These are phyloP conservation scores for Xylaria grammica DNA, from an alignment of 495 filamentous ascomycete species.

Conservation along the genomic window DNA sequence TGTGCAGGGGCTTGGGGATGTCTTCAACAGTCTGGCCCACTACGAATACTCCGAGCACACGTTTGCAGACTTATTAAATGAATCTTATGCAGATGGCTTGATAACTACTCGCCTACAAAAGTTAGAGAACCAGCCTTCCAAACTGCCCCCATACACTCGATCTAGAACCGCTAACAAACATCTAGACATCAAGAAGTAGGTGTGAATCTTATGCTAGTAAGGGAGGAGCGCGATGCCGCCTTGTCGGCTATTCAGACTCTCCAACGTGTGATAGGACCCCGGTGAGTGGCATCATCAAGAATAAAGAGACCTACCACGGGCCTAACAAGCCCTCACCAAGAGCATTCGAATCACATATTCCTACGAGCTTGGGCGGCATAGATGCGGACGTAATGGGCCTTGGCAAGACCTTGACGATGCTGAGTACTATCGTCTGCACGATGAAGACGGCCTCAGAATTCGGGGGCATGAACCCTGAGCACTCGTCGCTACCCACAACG, in stretches of 20 bases:
- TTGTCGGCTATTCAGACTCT: neutral
- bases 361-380: neutral
- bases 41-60: no score
- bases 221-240: neutral
- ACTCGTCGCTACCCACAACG: neutral
- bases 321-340: neutral
- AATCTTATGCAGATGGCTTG: slow-evolving; percentile 3
- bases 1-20: no score
- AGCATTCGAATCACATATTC: neutral
- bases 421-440: neutral
- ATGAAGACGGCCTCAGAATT: neutral
- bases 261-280: neutral
- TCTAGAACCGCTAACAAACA: slow-evolving; percentile 1
- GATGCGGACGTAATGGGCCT: slow-evolving; percentile 8
- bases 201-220: neutral
- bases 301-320: neutral
- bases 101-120: slow-evolving; percentile 4
- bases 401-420: slow-evolving; percentile 12
- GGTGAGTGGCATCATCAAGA: neutral
- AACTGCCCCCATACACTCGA: no score
- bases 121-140: neutral
- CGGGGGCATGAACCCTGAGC: no score
- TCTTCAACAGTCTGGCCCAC: no score
- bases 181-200: slow-evolving; percentile 9
- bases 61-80: no score